phyloP scores from a whole-genome alignment of 352 stramenopile genomes.

The Pythium graminicola region DNA sequence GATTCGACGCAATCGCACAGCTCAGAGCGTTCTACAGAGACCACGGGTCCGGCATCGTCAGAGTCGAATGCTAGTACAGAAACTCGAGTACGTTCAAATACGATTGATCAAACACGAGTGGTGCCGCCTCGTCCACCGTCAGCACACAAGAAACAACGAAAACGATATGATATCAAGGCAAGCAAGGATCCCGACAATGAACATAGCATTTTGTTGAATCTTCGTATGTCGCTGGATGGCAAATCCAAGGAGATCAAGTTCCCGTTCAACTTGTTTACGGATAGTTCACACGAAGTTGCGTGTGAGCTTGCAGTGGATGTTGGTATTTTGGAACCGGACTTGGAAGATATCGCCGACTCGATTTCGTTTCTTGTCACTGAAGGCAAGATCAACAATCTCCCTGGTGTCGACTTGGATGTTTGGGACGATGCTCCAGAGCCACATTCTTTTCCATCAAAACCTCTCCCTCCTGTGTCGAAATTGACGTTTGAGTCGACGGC shows the following conservation, averaged over 20 bases:
- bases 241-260: slow-evolving; percentile 97
- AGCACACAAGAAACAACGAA: slow-evolving; percentile 43
- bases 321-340: slow-evolving; percentile 86
- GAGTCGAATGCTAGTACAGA: not conserved
- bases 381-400: slow-evolving; percentile 81
- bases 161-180: slow-evolving; percentile 80
- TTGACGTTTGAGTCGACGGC: slow-evolving; percentile 43
- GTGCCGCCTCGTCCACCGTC: slow-evolving; percentile 25
- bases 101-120: slow-evolving; percentile 4
- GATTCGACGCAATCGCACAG: not conserved
- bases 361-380: slow-evolving; percentile 86
- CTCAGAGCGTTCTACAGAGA: slow-evolving; percentile 8
- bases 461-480: slow-evolving; percentile 74
- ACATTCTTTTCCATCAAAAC: slow-evolving; percentile 71
- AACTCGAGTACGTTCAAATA: slow-evolving; percentile 1
- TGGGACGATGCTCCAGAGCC: slow-evolving; percentile 85
- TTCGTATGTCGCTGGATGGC: slow-evolving; percentile 86
- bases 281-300: slow-evolving; percentile 92
- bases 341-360: slow-evolving; percentile 92
- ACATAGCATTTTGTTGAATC: slow-evolving; percentile 82
- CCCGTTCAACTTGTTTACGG: slow-evolving; percentile 92
- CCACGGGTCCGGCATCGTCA: not conserved
- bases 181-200: slow-evolving; percentile 74
- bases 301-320: slow-evolving; percentile 93
- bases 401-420: slow-evolving; percentile 65